Percentiles rank a stretch among this genome's conserved stretches.
These are phyloP conservation scores for Ensete ventricosum DNA, from an alignment of 176 grass and related monocot species.

Conservation along the genomic window DNA sequence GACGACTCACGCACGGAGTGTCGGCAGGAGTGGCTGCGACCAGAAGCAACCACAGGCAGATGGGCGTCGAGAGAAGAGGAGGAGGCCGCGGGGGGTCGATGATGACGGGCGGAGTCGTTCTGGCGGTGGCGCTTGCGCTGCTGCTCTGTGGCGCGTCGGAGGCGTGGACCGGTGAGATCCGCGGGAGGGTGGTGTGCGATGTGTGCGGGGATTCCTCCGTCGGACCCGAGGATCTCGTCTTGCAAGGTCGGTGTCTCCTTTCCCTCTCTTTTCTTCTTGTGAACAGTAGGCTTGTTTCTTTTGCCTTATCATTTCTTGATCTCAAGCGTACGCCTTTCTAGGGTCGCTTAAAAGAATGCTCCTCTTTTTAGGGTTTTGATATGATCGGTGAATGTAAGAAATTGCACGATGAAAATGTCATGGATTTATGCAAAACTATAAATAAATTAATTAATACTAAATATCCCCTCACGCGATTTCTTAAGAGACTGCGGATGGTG, in stretches of 20 bases:
- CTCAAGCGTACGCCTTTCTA: too few relatives aligned
- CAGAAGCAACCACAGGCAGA: background rate
- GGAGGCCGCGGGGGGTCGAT: background rate
- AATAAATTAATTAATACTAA: too few relatives aligned
- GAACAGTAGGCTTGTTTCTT: background rate
- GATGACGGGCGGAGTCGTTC: background rate
- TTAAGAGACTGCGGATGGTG: too few relatives aligned
- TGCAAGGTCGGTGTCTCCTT: conserved; percentile 43
- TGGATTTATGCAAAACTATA: too few relatives aligned
- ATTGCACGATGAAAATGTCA: too few relatives aligned
- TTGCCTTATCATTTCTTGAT: too few relatives aligned
- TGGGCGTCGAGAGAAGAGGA: background rate
- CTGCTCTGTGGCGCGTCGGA: conserved; percentile 13
- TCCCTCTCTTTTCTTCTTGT: background rate
- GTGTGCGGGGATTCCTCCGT: conserved; percentile 70
- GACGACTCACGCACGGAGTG: background rate
- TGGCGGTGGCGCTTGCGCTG: background rate
- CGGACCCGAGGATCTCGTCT: conserved; percentile 74
- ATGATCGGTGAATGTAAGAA: too few relatives aligned
- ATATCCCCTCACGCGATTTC: too few relatives aligned
- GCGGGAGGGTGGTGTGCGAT: conserved; percentile 77
- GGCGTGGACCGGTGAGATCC: conserved; percentile 92
- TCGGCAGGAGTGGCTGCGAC: background rate
- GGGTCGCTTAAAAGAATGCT: too few relatives aligned
- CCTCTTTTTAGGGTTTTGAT: too few relatives aligned